A percentile compares a stretch with the other conserved stretches of the same genome.
Conservation (phyloP, 306 rosid species). For the Malus asiatica region DNA sequence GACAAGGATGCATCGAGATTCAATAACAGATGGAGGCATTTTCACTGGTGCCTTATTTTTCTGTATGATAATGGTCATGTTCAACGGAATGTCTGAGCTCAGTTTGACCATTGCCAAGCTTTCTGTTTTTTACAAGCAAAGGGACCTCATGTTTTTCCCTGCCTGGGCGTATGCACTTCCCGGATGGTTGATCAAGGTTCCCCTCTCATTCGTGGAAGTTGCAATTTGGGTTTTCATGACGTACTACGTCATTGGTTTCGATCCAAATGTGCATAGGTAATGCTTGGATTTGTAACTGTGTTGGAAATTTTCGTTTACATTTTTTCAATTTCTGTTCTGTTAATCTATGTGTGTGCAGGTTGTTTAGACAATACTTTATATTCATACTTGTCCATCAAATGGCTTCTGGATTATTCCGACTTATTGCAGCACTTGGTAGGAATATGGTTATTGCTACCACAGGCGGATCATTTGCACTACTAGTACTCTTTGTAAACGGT, state of each 20-base stretch:
- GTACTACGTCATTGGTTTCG: slow-evolving; percentile 59
- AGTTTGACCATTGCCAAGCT: slow-evolving; percentile 53
- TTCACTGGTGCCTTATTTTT: slow-evolving; percentile 34
- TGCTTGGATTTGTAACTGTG: not conserved
- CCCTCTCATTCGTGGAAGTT: slow-evolving; percentile 41
- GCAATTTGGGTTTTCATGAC: slow-evolving; percentile 49
- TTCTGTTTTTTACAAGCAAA: slow-evolving; percentile 67
- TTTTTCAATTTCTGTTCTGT: not conserved
- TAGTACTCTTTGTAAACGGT: slow-evolving; percentile 35
- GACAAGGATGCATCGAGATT: slow-evolving; percentile 56
- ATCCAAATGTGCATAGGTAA: slow-evolving; percentile 48
- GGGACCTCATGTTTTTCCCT: slow-evolving; percentile 55
- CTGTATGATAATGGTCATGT: slow-evolving; percentile 12
- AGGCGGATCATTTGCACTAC: slow-evolving; percentile 46
- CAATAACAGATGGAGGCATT: slow-evolving; percentile 37
- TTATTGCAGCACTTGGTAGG: slow-evolving; percentile 43
- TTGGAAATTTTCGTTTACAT: not conserved
- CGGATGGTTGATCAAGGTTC: slow-evolving; percentile 51
- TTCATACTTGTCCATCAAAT: slow-evolving; percentile 41
- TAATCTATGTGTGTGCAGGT: slow-evolving; percentile 30
- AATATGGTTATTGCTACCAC: slow-evolving; percentile 47
- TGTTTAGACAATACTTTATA: slow-evolving; percentile 46
- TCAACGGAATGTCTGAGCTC: slow-evolving; percentile 47
- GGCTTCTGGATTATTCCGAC: slow-evolving; percentile 60
- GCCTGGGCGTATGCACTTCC: slow-evolving; percentile 70